phyloP scores from a whole-genome alignment of 352 stramenopile genomes.

The Phytophthora tubulina region DNA sequence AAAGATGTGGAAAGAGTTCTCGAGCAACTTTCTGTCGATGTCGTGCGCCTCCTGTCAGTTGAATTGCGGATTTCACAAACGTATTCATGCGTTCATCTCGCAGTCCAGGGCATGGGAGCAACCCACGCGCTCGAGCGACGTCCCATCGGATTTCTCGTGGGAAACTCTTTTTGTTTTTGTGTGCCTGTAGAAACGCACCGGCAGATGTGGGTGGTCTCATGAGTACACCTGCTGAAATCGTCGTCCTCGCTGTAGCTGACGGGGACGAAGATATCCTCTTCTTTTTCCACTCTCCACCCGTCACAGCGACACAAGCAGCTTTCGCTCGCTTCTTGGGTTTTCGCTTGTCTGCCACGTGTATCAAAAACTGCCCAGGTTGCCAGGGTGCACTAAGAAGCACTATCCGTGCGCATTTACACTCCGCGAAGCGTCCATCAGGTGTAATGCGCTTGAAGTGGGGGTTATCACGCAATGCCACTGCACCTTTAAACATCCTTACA shows the following conservation, averaged over 20 bases:
- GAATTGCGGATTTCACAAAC: conserved; percentile 66
- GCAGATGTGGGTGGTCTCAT: conserved; percentile 30
- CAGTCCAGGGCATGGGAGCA: conserved; percentile 74
- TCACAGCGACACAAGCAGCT: conserved; percentile 3
- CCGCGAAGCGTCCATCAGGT: conserved; percentile 69
- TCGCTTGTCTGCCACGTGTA: conserved; percentile 68
- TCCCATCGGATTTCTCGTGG: conserved; percentile 69
- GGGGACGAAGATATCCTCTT: conserved; percentile 23
- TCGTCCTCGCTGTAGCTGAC: conserved; percentile 7
- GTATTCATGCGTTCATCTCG: conserved; percentile 61
- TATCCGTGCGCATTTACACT: conserved; percentile 76
- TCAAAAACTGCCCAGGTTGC: conserved; percentile 65
- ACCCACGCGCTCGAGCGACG: conserved; percentile 42
- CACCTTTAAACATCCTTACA: conserved; percentile 42
- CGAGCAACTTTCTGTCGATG: conserved; percentile 72
- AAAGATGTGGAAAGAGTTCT: conserved; percentile 79
- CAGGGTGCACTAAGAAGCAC: conserved; percentile 63
- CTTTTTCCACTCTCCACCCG: conserved; percentile 24
- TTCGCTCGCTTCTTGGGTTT: conserved; percentile 46
- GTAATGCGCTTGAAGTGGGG: conserved; percentile 69
- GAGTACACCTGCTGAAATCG: conserved; percentile 10
- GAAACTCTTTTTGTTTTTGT: conserved; percentile 58
- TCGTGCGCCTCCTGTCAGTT: conserved; percentile 72
- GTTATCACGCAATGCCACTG: conserved; percentile 46
- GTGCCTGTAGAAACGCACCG: conserved; percentile 28